phyloP scores from a whole-genome alignment of 148 eudicot species.

The Rhododendron ovatum region DNA sequence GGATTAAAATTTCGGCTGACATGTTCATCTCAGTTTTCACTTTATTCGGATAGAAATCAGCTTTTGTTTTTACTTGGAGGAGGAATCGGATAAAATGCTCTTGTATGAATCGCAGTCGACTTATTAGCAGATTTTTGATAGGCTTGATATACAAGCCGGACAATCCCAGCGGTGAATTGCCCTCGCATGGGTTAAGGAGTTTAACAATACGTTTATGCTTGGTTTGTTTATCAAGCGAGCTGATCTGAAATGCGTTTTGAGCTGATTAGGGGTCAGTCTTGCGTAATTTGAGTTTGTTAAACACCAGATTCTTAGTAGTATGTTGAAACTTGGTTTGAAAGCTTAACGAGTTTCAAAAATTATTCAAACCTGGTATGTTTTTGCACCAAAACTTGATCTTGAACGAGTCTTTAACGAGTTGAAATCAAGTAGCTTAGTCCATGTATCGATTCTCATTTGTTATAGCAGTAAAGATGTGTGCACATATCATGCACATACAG shows the following conservation, averaged over 20 bases:
- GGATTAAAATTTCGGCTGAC: constrained; percentile 28
- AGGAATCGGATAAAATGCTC: not conserved
- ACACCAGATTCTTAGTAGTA: not conserved
- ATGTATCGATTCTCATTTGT: not conserved
- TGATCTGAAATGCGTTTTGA: not conserved
- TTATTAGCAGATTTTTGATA: not conserved
- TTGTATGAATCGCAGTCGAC: not conserved
- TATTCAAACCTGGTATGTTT: not conserved
- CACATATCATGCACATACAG: too few species aligned
- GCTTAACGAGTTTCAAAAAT: not conserved
- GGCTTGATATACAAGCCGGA: not conserved
- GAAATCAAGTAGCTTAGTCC: not conserved
- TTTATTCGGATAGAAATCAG: not conserved
- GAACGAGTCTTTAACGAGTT: not conserved
- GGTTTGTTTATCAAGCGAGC: not conserved
- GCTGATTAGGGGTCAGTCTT: not conserved
- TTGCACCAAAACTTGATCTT: not conserved
- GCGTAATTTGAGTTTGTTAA: not conserved
- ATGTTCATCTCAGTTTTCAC: not conserved
- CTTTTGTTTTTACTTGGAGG: not conserved
- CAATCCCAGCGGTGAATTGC: not conserved
- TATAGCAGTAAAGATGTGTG: too few species aligned
- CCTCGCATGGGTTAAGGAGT: not conserved
- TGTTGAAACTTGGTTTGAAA: not conserved
- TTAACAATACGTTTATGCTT: not conserved